Conservation (phyloP, 2,329 filamentous ascomycete species). For the Chaetomiaceae sp. region DNA sequence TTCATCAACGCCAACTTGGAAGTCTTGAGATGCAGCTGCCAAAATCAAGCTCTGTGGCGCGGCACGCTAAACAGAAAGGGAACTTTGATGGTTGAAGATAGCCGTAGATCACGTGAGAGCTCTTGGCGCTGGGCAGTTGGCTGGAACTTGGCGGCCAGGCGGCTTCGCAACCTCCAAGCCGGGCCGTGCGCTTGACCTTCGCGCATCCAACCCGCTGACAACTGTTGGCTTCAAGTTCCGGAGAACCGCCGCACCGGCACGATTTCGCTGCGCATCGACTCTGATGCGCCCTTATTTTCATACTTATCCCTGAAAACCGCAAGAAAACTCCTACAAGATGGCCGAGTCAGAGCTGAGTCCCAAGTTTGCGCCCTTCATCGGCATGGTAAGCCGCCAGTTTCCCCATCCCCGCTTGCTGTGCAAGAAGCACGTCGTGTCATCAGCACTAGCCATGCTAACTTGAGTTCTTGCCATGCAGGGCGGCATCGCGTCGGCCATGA, state of each 20-base stretch:
- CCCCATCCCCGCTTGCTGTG: not conserved
- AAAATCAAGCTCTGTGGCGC: constrained; percentile 3
- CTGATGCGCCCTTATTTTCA: not conserved
- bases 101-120: constrained; percentile 13
- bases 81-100: too few relatives aligned
- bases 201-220: constrained; percentile 8
- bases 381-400: constrained; percentile 62
- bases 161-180: constrained; percentile 8
- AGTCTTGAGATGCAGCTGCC: not conserved
- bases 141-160: constrained; percentile 11
- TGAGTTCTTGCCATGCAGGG: constrained; percentile 47
- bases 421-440: not conserved
- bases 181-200: constrained; percentile 2
- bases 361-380: constrained; percentile 82
- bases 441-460: constrained; percentile 18
- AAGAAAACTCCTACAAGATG: constrained; percentile 36
- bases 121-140: constrained; percentile 10
- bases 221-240: not conserved
- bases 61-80: too few relatives aligned
- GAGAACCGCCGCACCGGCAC: not conserved
- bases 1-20: too few relatives aligned
- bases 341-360: constrained; percentile 60
- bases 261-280: not conserved
- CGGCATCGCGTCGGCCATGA: constrained; percentile 77
- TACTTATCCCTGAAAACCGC: not conserved